These are phyloP conservation scores for Colletotrichum zoysiae DNA, from an alignment of 2,329 filamentous ascomycete genomes.

Conservation along the genomic window DNA sequence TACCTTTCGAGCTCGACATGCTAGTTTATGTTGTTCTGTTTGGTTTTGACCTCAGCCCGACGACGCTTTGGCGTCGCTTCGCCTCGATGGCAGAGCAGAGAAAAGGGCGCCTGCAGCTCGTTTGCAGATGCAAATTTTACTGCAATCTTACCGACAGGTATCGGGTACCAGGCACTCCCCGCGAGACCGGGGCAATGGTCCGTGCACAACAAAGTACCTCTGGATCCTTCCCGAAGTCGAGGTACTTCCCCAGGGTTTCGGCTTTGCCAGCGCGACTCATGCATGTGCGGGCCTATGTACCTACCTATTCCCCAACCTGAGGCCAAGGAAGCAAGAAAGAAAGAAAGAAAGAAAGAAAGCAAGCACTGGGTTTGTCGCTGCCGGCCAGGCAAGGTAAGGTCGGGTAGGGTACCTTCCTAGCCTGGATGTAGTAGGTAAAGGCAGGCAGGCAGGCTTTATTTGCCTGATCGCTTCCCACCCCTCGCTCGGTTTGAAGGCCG, in stretches of 20 bases:
- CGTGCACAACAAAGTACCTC: conserved; percentile 29
- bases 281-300: conserved; percentile 30
- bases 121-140: conserved; percentile 40
- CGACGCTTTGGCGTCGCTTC: conserved; percentile 26
- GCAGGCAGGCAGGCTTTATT: background rate
- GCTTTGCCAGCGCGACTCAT: conserved; percentile 34
- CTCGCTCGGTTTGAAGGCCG: conserved; percentile 20
- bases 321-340: conserved; percentile 14
- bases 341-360: no score
- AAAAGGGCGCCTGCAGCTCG: conserved; percentile 32
- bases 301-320: conserved; percentile 5
- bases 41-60: conserved; percentile 1
- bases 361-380: background rate
- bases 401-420: no score
- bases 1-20: background rate
- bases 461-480: background rate
- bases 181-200: conserved; percentile 27
- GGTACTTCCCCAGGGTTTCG: conserved; percentile 28
- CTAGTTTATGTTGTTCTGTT: background rate
- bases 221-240: conserved; percentile 27
- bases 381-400: no score
- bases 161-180: conserved; percentile 25
- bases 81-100: conserved; percentile 20
- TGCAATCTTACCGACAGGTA: conserved; percentile 39
- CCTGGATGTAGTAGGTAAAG: background rate